Percentiles rank a stretch among this genome's conserved stretches.
These are phyloP conservation scores for Populus trichocarpa DNA, from an alignment of 441 rosid genomes.

Conservation along the genomic window DNA sequence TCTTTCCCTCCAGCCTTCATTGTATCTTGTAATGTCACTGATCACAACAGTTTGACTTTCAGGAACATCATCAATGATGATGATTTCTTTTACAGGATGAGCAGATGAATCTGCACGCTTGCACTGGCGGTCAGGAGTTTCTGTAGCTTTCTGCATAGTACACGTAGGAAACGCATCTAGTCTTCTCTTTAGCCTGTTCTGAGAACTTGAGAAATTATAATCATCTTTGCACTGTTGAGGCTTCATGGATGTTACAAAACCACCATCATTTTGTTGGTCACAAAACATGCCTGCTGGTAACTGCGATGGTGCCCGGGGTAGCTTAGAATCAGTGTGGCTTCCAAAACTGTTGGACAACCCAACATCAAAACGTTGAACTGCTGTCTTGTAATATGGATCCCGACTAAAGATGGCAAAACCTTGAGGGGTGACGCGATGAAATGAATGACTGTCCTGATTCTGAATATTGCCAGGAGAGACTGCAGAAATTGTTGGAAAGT, in stretches of 20 bases:
- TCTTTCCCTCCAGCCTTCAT: slow-evolving; percentile 27
- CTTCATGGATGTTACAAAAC: slow-evolving; percentile 28
- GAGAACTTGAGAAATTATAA: slow-evolving; percentile 18
- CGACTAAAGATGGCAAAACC: slow-evolving; percentile 26
- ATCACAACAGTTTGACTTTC: slow-evolving; percentile 29
- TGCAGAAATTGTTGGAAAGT: slow-evolving; percentile 33
- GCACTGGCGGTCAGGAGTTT: slow-evolving; percentile 16
- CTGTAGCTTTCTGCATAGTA: slow-evolving; percentile 18
- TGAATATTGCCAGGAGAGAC: slow-evolving; percentile 23
- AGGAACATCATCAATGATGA: slow-evolving; percentile 52
- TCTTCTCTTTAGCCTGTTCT: slow-evolving; percentile 21
- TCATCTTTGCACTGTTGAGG: slow-evolving; percentile 23
- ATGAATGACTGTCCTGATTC: slow-evolving; percentile 24
- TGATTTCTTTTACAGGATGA: slow-evolving; percentile 39
- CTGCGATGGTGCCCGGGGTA: slow-evolving; percentile 19
- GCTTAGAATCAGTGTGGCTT: slow-evolving; percentile 18
- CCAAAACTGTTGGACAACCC: slow-evolving; percentile 28
- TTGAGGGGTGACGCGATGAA: slow-evolving; percentile 23
- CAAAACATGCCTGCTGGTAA: slow-evolving; percentile 28
- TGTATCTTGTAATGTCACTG: slow-evolving; percentile 16
- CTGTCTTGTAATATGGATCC: slow-evolving; percentile 20
- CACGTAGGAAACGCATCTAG: slow-evolving; percentile 16
- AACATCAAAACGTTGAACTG: slow-evolving; percentile 27
- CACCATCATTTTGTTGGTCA: slow-evolving; percentile 17
- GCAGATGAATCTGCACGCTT: slow-evolving; percentile 20